Base-by-base conservation (phyloP, 2,329 filamentous ascomycete genomes). In the Botrytis squamosa region DNA sequence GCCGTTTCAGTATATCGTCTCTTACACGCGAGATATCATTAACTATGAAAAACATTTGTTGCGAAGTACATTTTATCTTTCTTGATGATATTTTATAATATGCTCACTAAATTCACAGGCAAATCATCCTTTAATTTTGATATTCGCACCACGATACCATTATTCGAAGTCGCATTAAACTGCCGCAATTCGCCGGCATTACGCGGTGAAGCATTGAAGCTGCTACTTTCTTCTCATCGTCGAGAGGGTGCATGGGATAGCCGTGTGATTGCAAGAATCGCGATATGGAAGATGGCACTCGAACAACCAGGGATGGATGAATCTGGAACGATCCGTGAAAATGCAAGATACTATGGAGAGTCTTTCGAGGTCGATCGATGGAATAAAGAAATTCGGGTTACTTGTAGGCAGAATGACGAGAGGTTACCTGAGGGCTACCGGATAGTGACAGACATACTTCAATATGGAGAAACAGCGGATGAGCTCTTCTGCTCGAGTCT, bases 181-280 rank as follows among this genome's bases (percentile, higher is more conserved):
- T 92, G 90, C 77, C 86, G 89, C 5, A 86, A 90, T 72, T 72
- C 46, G 20, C 84, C 85, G 0, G 75, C 82, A 2, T 84, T 88
- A 55, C 86, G 90, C 14, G 84, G 88, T 16, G 86, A 88, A 77
- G 90, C 90, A 20, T 90, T 92, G 65, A 85, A 88, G 76, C 82
- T 92, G 22, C 81, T 92, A 62, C 83, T 85, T 70, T 88, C 86
- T 75, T 89, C 88, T 76, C 86, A 89, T 33, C 85, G 90, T 25
- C 84, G 89, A 70, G 90, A 92, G 81, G 89, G 88, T 59, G 90
- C 92, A 85, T 92, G 89, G 89, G 89, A 92, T 55, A 78, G 76
- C n/a, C 38, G 75, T 6, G 66, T 77, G 5, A 55, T 73, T 20
- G 79, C 75, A 0, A 74, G 75, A 38, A 74, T 80, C 3, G 76